A percentile compares a stretch with the other conserved stretches of the same genome.
Evolutionary conservation across 306 rosid species (phyloP).

Genomic region (Inga laurina): DNA sequence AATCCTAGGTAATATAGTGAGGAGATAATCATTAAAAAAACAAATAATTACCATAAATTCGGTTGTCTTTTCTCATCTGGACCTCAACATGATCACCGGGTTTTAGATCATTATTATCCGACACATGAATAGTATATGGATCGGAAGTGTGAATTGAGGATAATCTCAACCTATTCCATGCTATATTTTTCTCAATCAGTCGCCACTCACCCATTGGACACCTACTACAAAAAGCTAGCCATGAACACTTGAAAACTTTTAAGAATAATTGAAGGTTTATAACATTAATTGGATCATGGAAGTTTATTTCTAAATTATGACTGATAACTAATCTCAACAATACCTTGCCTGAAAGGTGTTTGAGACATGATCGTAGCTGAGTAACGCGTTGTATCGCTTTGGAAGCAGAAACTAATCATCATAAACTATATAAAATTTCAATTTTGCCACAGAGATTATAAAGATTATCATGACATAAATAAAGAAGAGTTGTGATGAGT

Average conservation of each 20-base stretch:
- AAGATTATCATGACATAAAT: neutral
- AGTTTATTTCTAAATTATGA: neutral
- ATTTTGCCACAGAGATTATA: neutral
- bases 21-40: neutral
- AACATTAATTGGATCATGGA: neutral
- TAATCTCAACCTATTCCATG: conserved; percentile 55
- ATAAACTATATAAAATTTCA: neutral
- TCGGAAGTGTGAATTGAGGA: conserved; percentile 39
- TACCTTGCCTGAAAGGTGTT: conserved; percentile 30
- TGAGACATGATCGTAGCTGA: conserved; percentile 43
- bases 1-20: neutral
- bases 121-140: conserved; percentile 42
- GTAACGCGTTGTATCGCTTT: conserved; percentile 49
- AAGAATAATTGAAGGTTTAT: neutral
- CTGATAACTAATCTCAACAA: neutral
- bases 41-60: conserved; percentile 43
- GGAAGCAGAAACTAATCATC: conserved; percentile 31
- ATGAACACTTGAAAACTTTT: neutral
- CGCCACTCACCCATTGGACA: conserved; percentile 51
- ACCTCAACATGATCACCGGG: conserved; percentile 66
- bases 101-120: conserved; percentile 45
- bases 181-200: conserved; percentile 46
- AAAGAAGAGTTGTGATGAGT: neutral
- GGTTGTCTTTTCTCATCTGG: conserved; percentile 42
- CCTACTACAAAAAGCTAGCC: conserved; percentile 28